These are phyloP conservation scores for Deinandra increscens DNA, from an alignment of 129 eudicot species.

Conservation along the genomic window DNA sequence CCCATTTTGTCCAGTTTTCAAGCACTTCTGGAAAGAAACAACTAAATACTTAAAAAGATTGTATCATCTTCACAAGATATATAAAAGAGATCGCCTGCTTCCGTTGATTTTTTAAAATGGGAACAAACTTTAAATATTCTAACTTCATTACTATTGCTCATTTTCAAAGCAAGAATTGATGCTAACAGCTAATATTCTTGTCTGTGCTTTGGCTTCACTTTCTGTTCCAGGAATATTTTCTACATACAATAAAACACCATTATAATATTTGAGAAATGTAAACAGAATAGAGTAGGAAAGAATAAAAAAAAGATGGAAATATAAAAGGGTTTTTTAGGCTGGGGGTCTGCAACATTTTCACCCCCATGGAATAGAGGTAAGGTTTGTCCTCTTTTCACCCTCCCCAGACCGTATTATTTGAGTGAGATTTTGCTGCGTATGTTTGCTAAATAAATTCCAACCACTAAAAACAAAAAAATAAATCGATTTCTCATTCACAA, in stretches of 20 bases:
- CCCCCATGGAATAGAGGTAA: no score
- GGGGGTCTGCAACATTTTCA: no score
- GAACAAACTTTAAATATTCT: slow-evolving; percentile 34
- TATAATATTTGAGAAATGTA: neutral
- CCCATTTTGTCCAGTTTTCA: slow-evolving; percentile 33
- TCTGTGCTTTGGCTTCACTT: slow-evolving; percentile 26
- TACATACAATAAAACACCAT: slow-evolving; percentile 19
- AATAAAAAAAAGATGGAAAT: neutral
- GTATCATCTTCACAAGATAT: slow-evolving; percentile 22
- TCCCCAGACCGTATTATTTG: no score
- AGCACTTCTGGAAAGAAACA: slow-evolving; percentile 40
- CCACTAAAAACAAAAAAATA: slow-evolving; percentile 16
- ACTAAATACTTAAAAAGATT: slow-evolving; percentile 42
- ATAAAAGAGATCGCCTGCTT: slow-evolving; percentile 28
- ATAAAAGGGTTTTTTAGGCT: no score
- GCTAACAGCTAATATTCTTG: slow-evolving; percentile 28
- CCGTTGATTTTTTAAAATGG: slow-evolving; percentile 22
- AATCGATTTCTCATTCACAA: slow-evolving; percentile 12
- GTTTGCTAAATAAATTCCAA: neutral
- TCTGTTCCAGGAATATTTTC: slow-evolving; percentile 21
- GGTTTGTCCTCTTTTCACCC: no score
- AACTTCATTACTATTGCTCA: slow-evolving; percentile 27
- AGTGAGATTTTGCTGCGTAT: no score
- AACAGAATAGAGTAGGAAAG: neutral
- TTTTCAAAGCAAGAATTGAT: slow-evolving; percentile 30